Base-by-base conservation (phyloP, 495 filamentous ascomycete species). In the Pseudomonodictys pantanalensis region DNA sequence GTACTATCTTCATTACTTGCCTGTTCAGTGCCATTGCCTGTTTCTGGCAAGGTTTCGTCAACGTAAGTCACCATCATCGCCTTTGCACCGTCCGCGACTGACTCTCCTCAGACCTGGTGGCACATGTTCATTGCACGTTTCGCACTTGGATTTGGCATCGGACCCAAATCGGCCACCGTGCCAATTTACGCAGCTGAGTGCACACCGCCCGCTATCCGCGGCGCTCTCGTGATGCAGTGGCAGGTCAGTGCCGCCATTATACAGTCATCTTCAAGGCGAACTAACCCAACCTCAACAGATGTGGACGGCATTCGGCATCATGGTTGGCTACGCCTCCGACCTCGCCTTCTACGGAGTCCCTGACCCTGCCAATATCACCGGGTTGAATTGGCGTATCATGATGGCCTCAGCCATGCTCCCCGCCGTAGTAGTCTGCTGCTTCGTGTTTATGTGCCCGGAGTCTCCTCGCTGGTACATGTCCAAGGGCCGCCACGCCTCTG, bases 371-470 rank as follows among this genome's bases (percentile, higher is more conserved):
- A 75, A 79, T n/a, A 79, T 85, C 23, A 74, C 79, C 15, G 85
- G 83, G 9, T 74, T 91, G 2, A 90, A 89, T 65, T 92, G 90
- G 90, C 82, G 89, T 28, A 68, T 91, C 48, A 92, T 92, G 90
- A 81, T 95, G 77, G 88, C 80, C 3, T 91, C 87, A 10, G 85
- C 90, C 11, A 78, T 87, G 72, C 71, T 95, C 8, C 89, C 87
- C 0, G 84, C 89, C 20, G 69, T 92, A 30, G 66, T 91, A 51
- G 86, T 91, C 56, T 83, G 81, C 70, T 75, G 68, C 29, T 83
- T 86, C 54, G 86, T 91, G 20, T 92, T 84, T 70, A 67, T 84
- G 25, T 90, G 85, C 53, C 88, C 90, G 0, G 88, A 92, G 72
- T 85, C 82, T 18, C 86, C 87, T 18, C 80, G 89, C 23, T 93